Percentiles rank a stretch among this genome's conserved stretches.
Evolutionary conservation across 148 eudicot species (phyloP).

Genomic region (Nepenthes gracilis): DNA sequence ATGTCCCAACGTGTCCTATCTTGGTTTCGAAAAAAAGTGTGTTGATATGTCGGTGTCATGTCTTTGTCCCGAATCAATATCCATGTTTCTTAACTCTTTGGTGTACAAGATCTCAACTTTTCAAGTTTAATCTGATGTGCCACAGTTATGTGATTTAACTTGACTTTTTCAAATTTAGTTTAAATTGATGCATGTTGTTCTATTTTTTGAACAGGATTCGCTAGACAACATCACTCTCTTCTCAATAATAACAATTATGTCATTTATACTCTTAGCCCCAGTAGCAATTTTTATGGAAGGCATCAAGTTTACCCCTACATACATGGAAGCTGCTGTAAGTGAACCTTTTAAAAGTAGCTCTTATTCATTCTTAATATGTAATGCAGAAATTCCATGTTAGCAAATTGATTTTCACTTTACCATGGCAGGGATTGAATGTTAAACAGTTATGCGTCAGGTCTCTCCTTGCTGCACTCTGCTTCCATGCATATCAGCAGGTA

Average conservation of each 20-base stretch:
- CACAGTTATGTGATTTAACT: not conserved
- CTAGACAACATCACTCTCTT: slow-evolving; percentile 86
- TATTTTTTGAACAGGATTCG: slow-evolving; percentile 46
- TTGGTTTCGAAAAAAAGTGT: no score
- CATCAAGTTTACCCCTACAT: slow-evolving; percentile 67
- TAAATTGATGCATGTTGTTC: not conserved
- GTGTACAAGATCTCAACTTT: no score
- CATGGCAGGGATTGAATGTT: slow-evolving; percentile 59
- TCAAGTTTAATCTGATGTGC: not conserved
- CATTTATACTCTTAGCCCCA: slow-evolving; percentile 69
- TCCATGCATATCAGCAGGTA: slow-evolving; percentile 95
- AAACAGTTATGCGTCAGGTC: slow-evolving; percentile 49
- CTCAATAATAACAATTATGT: slow-evolving; percentile 86
- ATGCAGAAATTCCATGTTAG: not conserved
- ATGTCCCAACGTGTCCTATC: no score
- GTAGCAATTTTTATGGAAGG: slow-evolving; percentile 61
- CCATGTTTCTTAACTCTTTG: no score
- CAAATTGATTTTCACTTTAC: not conserved
- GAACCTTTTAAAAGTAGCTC: not conserved
- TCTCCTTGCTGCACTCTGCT: slow-evolving; percentile 76
- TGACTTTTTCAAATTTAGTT: not conserved
- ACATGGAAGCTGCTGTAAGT: slow-evolving; percentile 74
- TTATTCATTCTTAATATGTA: not conserved
- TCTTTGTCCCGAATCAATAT: not conserved
- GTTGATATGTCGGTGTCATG: not conserved